Conservation (phyloP, 768 basidiomycete genomes). For the Tylopilus felleus region DNA sequence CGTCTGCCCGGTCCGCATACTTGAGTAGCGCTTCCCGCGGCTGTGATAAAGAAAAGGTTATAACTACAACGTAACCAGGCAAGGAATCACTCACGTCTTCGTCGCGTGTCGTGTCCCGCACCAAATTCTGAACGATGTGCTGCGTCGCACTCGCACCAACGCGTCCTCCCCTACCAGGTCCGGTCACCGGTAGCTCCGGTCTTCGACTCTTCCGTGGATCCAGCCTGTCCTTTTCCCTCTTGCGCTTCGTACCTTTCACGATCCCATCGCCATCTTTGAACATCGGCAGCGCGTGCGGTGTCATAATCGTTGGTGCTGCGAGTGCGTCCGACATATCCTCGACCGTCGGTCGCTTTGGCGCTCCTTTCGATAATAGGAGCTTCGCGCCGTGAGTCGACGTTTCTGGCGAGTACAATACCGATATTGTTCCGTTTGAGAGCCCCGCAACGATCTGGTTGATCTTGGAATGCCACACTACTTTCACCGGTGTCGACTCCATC, state of each 20-base stretch:
- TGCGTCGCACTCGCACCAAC: slow-evolving; percentile 97
- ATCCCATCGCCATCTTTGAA: slow-evolving; percentile 76
- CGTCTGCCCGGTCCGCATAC: slow-evolving; percentile 75
- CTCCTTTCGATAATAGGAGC: slow-evolving; percentile 82
- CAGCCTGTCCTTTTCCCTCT: slow-evolving; percentile 82
- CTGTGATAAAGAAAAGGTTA: slow-evolving; percentile 39
- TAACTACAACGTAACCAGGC: background rate
- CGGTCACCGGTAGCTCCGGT: slow-evolving; percentile 89
- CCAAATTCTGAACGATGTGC: slow-evolving; percentile 92
- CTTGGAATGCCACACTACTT: slow-evolving; percentile 91
- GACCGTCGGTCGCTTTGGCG: slow-evolving; percentile 72
- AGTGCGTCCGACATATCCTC: slow-evolving; percentile 89
- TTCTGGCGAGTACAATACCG: slow-evolving; percentile 88
- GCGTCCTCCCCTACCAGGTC: slow-evolving; percentile 90
- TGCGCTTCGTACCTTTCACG: slow-evolving; percentile 77
- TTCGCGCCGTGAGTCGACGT: slow-evolving; percentile 92
- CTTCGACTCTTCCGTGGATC: slow-evolving; percentile 90
- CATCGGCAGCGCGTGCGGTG: slow-evolving; percentile 90
- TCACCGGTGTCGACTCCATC: slow-evolving; percentile 79
- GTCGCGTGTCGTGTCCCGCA: slow-evolving; percentile 85
- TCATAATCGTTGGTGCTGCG: slow-evolving; percentile 83
- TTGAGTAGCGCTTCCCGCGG: slow-evolving; percentile 95
- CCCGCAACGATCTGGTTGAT: slow-evolving; percentile 96
- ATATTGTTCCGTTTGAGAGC: slow-evolving; percentile 82
- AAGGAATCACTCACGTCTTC: slow-evolving; percentile 78